These are phyloP conservation scores for Pythium grandisporangium DNA, from an alignment of 352 stramenopile species.

Conservation along the genomic window DNA sequence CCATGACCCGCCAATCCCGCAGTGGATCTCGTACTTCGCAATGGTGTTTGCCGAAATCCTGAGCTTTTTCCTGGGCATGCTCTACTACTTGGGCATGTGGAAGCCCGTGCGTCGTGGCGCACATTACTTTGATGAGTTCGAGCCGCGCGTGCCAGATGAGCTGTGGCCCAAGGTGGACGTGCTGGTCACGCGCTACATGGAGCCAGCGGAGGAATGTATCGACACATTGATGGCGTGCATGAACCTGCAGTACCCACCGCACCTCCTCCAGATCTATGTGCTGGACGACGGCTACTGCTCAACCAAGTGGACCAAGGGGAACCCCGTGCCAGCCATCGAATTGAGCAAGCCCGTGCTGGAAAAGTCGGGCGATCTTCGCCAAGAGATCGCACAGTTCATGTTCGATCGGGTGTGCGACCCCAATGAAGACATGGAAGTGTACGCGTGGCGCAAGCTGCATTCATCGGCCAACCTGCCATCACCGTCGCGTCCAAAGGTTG, in stretches of 20 bases:
- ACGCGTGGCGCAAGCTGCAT: conserved; percentile 81
- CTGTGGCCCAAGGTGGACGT: conserved; percentile 82
- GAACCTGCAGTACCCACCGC: conserved; percentile 82
- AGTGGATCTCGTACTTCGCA: conserved; percentile 79
- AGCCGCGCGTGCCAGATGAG: conserved; percentile 71
- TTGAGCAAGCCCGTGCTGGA: conserved; percentile 76
- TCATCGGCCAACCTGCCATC: conserved; percentile 76
- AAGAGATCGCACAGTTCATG: conserved; percentile 85
- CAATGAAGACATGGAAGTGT: conserved; percentile 83
- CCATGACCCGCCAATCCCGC: conserved; percentile 54
- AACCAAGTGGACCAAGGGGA: conserved; percentile 75
- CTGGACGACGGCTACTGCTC: conserved; percentile 81
- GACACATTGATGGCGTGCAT: conserved; percentile 83
- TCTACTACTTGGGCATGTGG: conserved; percentile 89
- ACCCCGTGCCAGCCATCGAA: conserved; percentile 52
- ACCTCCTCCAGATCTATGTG: conserved; percentile 81
- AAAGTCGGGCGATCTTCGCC: conserved; percentile 65
- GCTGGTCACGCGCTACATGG: conserved; percentile 72
- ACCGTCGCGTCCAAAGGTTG: conserved; percentile 52
- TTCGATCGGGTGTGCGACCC: conserved; percentile 81
- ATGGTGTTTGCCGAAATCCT: conserved; percentile 58
- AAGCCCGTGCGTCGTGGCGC: conserved; percentile 79
- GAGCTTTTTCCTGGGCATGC: conserved; percentile 49
- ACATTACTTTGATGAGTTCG: conserved; percentile 85
- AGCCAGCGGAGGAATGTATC: conserved; percentile 79